A percentile compares a stretch with the other conserved stretches of the same genome.
phyloP scores from a whole-genome alignment of 2,329 filamentous ascomycete genomes.

The Neofusicoccum ribis region DNA sequence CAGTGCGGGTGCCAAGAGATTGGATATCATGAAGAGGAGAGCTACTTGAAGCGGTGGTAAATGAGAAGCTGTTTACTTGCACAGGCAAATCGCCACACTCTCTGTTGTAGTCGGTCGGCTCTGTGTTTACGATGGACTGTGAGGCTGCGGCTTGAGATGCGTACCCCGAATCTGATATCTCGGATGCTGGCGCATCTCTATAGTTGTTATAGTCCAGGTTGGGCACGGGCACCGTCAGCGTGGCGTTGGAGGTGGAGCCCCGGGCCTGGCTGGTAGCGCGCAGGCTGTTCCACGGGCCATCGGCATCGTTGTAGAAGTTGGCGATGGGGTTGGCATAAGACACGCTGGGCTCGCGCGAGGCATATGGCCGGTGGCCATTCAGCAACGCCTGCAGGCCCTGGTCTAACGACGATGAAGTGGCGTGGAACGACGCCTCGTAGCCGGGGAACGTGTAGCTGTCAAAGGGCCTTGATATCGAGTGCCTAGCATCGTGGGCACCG shows the following conservation, averaged over 20 bases:
- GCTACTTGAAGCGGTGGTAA: neutral
- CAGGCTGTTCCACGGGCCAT: conserved; percentile 17
- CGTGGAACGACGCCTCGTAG: conserved; percentile 7
- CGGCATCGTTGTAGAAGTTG: conserved; percentile 13
- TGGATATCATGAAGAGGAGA: neutral
- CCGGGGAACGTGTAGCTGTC: neutral
- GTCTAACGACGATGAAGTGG: neutral
- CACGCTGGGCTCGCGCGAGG: neutral
- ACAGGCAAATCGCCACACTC: conserved; percentile 7
- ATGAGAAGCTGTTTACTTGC: conserved; percentile 12
- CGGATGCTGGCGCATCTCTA: conserved; percentile 26
- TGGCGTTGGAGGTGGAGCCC: neutral
- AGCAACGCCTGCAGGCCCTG: conserved; percentile 1
- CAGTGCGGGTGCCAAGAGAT: neutral
- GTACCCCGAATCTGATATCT: conserved; percentile 38
- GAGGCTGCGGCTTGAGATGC: conserved; percentile 26
- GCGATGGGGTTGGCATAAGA: conserved; percentile 12
- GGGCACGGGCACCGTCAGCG: neutral
- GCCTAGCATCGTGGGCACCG: neutral
- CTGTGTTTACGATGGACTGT: conserved; percentile 35
- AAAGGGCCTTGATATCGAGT: conserved; percentile 1
- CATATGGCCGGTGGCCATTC: neutral
- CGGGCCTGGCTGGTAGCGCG: conserved; percentile 8
- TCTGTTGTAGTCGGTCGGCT: conserved; percentile 23
- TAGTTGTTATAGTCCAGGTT: conserved; percentile 25